Conservation (phyloP, 305 asterid genomes). For the Fraxinus floribunda region DNA sequence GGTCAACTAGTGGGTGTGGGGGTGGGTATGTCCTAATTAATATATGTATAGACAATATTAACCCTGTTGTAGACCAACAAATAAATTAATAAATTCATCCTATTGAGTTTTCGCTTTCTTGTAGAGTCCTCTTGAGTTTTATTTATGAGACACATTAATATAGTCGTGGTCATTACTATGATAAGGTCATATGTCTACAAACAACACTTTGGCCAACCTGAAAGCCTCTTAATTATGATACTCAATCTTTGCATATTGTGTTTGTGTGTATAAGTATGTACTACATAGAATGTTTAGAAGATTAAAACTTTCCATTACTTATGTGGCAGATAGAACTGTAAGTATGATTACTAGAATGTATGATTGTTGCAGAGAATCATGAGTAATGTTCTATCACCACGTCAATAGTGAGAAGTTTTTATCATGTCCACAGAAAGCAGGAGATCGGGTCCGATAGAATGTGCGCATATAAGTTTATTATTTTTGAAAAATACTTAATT, state of each 20-base stretch:
- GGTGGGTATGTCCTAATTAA: conserved; percentile 22
- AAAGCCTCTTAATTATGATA: conserved; percentile 31
- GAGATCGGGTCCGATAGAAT: background rate
- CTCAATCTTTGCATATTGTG: conserved; percentile 31
- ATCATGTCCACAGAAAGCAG: too few species aligned
- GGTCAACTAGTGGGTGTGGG: conserved; percentile 47
- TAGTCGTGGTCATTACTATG: conserved; percentile 51
- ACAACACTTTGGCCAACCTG: conserved; percentile 55
- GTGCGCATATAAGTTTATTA: background rate
- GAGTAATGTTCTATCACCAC: too few species aligned
- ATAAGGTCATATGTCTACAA: conserved; percentile 61
- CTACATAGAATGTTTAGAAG: background rate
- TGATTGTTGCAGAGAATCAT: too few species aligned
- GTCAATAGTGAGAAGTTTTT: too few species aligned
- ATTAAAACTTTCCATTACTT: too few species aligned
- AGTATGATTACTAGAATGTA: too few species aligned
- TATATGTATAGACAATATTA: conserved; percentile 21
- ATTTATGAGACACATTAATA: conserved; percentile 50
- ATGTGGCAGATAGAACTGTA: too few species aligned
- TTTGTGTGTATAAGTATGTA: conserved; percentile 35
- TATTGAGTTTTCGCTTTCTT: background rate
- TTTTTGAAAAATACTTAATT: background rate
- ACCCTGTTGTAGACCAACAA: conserved; percentile 18
- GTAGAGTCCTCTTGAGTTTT: conserved; percentile 23
- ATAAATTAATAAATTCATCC: background rate